A percentile compares a stretch with the other conserved stretches of the same genome.
Conservation (phyloP, 495 filamentous ascomycete genomes). For the Geoglossum glabrum region DNA sequence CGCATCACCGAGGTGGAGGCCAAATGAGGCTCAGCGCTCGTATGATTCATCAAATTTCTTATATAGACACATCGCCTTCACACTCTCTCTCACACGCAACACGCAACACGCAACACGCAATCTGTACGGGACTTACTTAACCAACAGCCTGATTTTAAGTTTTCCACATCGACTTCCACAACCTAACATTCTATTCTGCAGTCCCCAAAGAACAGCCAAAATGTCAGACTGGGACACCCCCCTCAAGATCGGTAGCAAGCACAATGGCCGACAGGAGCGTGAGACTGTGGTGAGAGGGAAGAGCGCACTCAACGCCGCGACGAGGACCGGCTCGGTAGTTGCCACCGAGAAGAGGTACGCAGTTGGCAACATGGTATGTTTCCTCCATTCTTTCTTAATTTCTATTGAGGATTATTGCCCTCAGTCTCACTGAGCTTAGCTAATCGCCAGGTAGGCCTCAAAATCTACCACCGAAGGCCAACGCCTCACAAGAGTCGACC, state of each 20-base stretch:
- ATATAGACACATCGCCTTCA: too few species aligned
- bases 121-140: too few species aligned
- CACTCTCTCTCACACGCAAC: too few species aligned
- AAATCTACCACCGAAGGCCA: slow-evolving; percentile 62
- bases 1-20: too few species aligned
- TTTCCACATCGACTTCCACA: too few species aligned
- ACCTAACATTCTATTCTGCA: not conserved
- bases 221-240: slow-evolving; percentile 69
- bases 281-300: slow-evolving; percentile 80
- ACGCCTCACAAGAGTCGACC: slow-evolving; percentile 94
- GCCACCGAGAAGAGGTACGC: slow-evolving; percentile 86
- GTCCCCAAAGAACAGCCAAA: slow-evolving; percentile 6
- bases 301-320: slow-evolving; percentile 69
- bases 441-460: slow-evolving; percentile 23
- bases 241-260: slow-evolving; percentile 85
- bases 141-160: too few species aligned
- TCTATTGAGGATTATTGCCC: not conserved
- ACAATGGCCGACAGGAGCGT: slow-evolving; percentile 37
- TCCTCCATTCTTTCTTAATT: not conserved
- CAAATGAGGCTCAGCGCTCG: too few species aligned
- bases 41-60: too few species aligned
- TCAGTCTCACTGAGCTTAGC: too few species aligned
- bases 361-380: slow-evolving; percentile 55
- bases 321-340: slow-evolving; percentile 53
- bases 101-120: too few species aligned